Evolutionary conservation across 2,329 filamentous ascomycete species (phyloP), one percentile per base, ranked within the genome.

Genomic region (Paecilomyces sp.): DNA sequence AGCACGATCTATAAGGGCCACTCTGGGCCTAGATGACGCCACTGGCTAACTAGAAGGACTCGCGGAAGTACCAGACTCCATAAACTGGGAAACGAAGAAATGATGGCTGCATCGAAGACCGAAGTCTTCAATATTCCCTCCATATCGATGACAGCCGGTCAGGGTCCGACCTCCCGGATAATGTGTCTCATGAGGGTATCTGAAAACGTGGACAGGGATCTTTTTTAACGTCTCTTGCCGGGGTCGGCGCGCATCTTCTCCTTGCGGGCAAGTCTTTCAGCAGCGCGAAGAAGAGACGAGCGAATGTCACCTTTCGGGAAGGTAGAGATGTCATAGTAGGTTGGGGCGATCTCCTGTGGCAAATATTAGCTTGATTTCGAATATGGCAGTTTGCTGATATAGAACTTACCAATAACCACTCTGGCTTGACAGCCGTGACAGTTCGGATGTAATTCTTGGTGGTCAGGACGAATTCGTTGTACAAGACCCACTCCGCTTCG

Each of bases 381-480:
- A 7, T 25, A 11, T 52, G 58, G 36, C 31, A 28, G 34, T 54
- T 30, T 69, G 57, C 58, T 55, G 18, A 50, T 36, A 41, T 25
- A 47, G n/a, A 58, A 78, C 88, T 77, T 82, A 92, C 90, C 76
- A 97, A 73, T 62, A 99, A 80, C 94, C 94, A 99, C 76, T 99
- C 94, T 0, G 93, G 90, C 73, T 90, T 89, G 58, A 99, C 88
- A 31, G 90, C 87, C 12, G 92, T 97, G 55, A 97, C 91, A 0
- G 91, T 97, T 60, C 95, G 86, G 68, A 99, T 93, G 75, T 97
- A 99, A 79, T 97, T 96, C 84, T 99, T 97, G 57, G 90, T 94
- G 0, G 94, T 99, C 59, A 99, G 85, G 12, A 99, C 94, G 71
- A 97, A 99, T 73, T 99, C 95, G 70, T 97, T 96, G 78, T 99